Evolutionary conservation across 352 stramenopile genomes (phyloP), one percentile per base, ranked within the genome.

Genomic region (Bremia lactucae): DNA sequence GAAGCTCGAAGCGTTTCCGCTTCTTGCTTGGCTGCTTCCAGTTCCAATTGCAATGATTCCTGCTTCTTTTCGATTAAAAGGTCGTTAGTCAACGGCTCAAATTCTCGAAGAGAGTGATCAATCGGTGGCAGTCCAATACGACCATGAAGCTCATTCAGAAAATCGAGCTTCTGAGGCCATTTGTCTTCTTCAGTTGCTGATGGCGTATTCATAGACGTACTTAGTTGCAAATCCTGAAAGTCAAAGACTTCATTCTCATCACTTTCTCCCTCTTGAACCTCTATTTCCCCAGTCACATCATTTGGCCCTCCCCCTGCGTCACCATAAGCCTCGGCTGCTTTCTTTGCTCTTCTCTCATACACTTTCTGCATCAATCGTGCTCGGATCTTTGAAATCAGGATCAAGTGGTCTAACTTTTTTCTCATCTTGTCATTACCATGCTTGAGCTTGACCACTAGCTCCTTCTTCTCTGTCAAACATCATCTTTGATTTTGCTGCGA

Each of bases 61-160:
- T 76, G 70, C 9, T 59, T 70, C 1, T 46, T 52, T 23, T 87
- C 72, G 21, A 49, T 52, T 11, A 36, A 65, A 0, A 60, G 59
- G 18, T 82, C 70, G 0, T 51, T 61, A 20, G 62, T 62, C n/a
- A 90, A 37, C 8, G 78, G 78, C 48, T 80, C 53, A 49, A 90
- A 90, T 16, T 51, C 75, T 13, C 72, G 71, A n/a, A 87, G n/a
- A n/a, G n/a, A 49, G 22, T 78, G 60, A 28, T 67, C 63, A 40
- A 90, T 72, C 34, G 85, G 63, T 0, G 78, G 78, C 0, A 90
- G 55, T 4, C 75, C 77, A 23, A 90, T 83, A 24, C 60, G 68
- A 14, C 59, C 36, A 35, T 87, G 78, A 14, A 87, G 55, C 47
- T 90, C 78, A 26, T 90, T 90, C 21, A 90, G 59, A n/a, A 90